phyloP scores from a whole-genome alignment of 176 grass and related monocot genomes.

The Saccharum spontaneum region DNA sequence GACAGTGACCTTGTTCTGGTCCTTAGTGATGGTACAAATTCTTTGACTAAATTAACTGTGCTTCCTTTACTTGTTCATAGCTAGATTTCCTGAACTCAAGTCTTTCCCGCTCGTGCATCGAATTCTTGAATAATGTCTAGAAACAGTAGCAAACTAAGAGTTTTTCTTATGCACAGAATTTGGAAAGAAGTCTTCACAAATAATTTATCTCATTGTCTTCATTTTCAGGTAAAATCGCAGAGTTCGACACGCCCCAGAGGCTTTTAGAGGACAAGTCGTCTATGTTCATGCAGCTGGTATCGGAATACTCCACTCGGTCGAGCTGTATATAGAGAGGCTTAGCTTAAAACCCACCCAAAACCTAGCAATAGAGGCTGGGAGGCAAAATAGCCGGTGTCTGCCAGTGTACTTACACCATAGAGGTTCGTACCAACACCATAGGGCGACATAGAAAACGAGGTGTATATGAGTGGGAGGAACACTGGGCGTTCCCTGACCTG shows the following conservation, averaged over 20 bases:
- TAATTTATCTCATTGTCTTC: not conserved
- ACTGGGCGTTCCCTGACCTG: constrained; percentile 43
- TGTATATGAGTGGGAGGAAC: not conserved
- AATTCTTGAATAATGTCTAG: not conserved
- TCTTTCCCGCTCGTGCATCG: not conserved
- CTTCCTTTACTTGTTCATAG: not conserved
- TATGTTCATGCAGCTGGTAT: constrained; percentile 88
- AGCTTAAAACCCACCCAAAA: constrained; percentile 42
- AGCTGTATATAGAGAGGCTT: constrained; percentile 73
- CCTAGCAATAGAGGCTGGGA: constrained; percentile 31
- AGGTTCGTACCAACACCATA: constrained; percentile 32
- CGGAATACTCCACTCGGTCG: constrained; percentile 84
- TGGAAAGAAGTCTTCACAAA: not conserved
- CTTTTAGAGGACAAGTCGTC: constrained; percentile 86
- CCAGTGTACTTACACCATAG: constrained; percentile 39
- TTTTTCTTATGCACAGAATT: not conserved
- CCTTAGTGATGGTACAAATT: constrained; percentile 71
- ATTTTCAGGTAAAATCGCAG: constrained; percentile 86
- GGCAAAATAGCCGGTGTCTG: constrained; percentile 33
- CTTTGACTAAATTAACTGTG: constrained; percentile 15
- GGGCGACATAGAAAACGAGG: constrained; percentile 19
- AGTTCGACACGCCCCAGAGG: constrained; percentile 71
- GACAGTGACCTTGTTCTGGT: constrained; percentile 97
- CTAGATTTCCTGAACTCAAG: not conserved
- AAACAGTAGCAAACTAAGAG: not conserved